Percentiles rank a stretch among this genome's conserved stretches.
Evolutionary conservation across 129 eudicot species (phyloP).

Genomic region (Centaurea solstitialis): DNA sequence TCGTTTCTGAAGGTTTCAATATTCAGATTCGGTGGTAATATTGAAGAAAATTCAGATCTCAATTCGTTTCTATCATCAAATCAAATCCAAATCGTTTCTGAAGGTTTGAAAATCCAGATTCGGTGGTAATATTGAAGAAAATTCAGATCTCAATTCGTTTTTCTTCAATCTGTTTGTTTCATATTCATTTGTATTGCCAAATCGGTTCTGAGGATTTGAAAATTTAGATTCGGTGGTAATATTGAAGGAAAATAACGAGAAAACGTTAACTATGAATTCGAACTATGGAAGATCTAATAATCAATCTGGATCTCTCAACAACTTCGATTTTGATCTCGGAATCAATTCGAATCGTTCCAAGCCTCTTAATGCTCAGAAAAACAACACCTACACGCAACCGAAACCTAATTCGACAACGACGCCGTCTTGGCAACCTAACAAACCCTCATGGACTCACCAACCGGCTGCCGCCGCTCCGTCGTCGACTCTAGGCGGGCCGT

Average conservation of each 20-base stretch:
- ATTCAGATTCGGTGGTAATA: constrained; percentile 12
- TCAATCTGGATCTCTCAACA: constrained; percentile 51
- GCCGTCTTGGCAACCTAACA: constrained; percentile 63
- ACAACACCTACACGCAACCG: constrained; percentile 40
- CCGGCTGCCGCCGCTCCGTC: constrained; percentile 52
- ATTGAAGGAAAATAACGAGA: neutral
- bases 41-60: constrained; percentile 25
- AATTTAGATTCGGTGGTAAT: constrained; percentile 7
- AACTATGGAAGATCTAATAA: constrained; percentile 64
- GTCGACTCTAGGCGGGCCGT: constrained; percentile 35
- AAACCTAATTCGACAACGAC: constrained; percentile 44
- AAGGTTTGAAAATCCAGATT: constrained; percentile 8
- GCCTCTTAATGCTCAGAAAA: constrained; percentile 67
- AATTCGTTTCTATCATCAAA: constrained; percentile 22
- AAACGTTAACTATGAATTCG: constrained; percentile 56
- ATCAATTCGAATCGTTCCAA: constrained; percentile 56
- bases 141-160: constrained; percentile 27
- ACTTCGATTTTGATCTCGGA: constrained; percentile 90
- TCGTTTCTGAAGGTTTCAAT: neutral
- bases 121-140: neutral
- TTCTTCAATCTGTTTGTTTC: constrained; percentile 16
- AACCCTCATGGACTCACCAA: constrained; percentile 83
- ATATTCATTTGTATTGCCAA: constrained; percentile 19
- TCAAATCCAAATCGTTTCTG: neutral
- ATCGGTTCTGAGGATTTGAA: neutral